These are phyloP conservation scores for Penicillium simplicissimum DNA, from an alignment of 495 filamentous ascomycete species.

Conservation along the genomic window DNA sequence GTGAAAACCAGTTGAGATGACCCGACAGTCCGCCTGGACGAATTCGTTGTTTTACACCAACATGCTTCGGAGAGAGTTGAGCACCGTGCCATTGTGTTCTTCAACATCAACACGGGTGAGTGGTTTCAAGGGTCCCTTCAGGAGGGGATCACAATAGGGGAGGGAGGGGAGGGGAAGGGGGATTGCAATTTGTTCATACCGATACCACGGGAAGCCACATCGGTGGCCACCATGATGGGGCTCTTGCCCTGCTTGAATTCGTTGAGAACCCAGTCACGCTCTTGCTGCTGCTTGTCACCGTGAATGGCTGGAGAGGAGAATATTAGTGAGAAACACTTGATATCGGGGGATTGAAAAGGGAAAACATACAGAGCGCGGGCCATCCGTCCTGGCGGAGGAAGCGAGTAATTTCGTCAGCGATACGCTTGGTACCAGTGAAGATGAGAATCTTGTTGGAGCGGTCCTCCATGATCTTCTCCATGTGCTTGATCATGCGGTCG, in stretches of 20 bases:
- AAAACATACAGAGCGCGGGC: slow-evolving; percentile 88
- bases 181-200: slow-evolving; percentile 84
- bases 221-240: slow-evolving; percentile 89
- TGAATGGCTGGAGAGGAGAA: slow-evolving; percentile 70
- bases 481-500: slow-evolving; percentile 93
- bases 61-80: slow-evolving; percentile 84
- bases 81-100: slow-evolving; percentile 71
- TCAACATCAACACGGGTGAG: slow-evolving; percentile 60
- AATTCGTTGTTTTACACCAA: slow-evolving; percentile 67
- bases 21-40: slow-evolving; percentile 76
- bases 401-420: slow-evolving; percentile 96
- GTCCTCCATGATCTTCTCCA: slow-evolving; percentile 97
- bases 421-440: slow-evolving; percentile 98
- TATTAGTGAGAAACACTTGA: slow-evolving; percentile 44
- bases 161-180: slow-evolving; percentile 45
- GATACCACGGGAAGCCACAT: slow-evolving; percentile 96
- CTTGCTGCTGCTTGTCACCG: slow-evolving; percentile 99
- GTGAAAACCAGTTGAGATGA: slow-evolving; percentile 68
- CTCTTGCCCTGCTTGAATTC: slow-evolving; percentile 98
- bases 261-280: slow-evolving; percentile 99
- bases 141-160: slow-evolving; percentile 29
- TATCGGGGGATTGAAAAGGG: neutral
- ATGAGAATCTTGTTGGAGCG: slow-evolving; percentile 91
- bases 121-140: slow-evolving; percentile 35
- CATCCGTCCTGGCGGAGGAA: slow-evolving; percentile 99